phyloP scores from a whole-genome alignment of 2,329 filamentous ascomycete genomes.

The Cercospora citrullina region DNA sequence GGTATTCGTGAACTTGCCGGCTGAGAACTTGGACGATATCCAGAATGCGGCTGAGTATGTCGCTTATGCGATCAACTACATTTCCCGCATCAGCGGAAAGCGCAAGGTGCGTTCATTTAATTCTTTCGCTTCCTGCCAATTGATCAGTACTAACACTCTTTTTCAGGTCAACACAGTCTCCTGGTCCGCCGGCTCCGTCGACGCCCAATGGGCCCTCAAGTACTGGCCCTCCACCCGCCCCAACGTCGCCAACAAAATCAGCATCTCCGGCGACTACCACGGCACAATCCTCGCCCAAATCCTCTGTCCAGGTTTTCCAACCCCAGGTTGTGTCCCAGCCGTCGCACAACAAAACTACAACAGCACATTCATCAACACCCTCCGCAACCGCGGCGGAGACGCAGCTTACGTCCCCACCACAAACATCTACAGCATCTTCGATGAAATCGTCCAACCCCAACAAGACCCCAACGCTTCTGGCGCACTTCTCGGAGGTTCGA shows the following conservation, averaged over 20 bases:
- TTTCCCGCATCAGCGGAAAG: conserved; percentile 43
- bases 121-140: no score
- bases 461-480: conserved; percentile 50
- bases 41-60: conserved; percentile 57
- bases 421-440: conserved; percentile 52
- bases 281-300: conserved; percentile 47
- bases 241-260: conserved; percentile 51
- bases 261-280: conserved; percentile 55
- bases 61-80: conserved; percentile 60
- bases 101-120: conserved; percentile 30
- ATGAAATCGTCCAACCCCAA: conserved; percentile 56
- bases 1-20: conserved; percentile 57
- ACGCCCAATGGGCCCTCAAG: conserved; percentile 58
- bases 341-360: conserved; percentile 52
- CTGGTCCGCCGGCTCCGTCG: conserved; percentile 57
- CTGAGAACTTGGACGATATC: conserved; percentile 49
- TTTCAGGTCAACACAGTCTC: conserved; percentile 47
- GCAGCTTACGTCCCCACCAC: conserved; percentile 58
- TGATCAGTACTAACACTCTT: neutral
- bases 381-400: conserved; percentile 50
- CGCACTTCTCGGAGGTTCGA: conserved; percentile 43
- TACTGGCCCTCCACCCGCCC: conserved; percentile 56
- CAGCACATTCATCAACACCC: conserved; percentile 45
- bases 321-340: conserved; percentile 40
- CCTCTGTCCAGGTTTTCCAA: conserved; percentile 33